Base-by-base conservation (phyloP, 139 green algal genomes). In the Ulvella scutata region DNA sequence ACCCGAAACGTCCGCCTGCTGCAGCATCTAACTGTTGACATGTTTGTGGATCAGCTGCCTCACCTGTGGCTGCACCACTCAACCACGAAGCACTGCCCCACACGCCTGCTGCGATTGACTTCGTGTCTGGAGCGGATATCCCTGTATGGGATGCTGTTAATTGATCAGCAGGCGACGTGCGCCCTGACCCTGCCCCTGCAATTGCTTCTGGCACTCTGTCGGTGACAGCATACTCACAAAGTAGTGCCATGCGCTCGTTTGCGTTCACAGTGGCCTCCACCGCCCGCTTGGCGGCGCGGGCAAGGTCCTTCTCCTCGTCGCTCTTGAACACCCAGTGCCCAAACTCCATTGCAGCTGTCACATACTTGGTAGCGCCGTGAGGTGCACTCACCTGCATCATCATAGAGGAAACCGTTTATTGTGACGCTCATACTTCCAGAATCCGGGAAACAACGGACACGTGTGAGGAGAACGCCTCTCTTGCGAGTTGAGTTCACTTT, bases 341-440 rank as follows among this genome's bases (percentile, higher is more conserved):
- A 80, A 84, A 88, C 62, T 88, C 77, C 31, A 81, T n/a, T 1
- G 78, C 77, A 36, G 76, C 20, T 35, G 6, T 37, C 43, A 44
- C 73, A 74, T 31, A 33, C 51, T 67, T 26, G 9, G 51, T 67
- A 26, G 33, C 51, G 33, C 51, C 51, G 33, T 67, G 51, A 36
- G 51, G 51, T 36, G 51, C 51, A 67, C n/a, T 36, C 13, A 67
- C 51, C 51, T 67, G 17, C 10, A 59, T 59, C n/a, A 59, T 17
- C 17, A 26, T 17, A 59, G 40, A 59, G 40, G 40, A 17, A 17
- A 59, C 17, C 21, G 17, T 17, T 59, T 9, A 67, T 67, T 67
- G 51, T 67, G 51, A n/a, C 13, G 40, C 40, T 59, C 40, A 59
- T 59, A 26, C 13, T 59, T 13, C 13, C 13, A 59, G 13, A 13